Base-by-base conservation (phyloP, 257 asterid genomes). In the Solanum arcanum region DNA sequence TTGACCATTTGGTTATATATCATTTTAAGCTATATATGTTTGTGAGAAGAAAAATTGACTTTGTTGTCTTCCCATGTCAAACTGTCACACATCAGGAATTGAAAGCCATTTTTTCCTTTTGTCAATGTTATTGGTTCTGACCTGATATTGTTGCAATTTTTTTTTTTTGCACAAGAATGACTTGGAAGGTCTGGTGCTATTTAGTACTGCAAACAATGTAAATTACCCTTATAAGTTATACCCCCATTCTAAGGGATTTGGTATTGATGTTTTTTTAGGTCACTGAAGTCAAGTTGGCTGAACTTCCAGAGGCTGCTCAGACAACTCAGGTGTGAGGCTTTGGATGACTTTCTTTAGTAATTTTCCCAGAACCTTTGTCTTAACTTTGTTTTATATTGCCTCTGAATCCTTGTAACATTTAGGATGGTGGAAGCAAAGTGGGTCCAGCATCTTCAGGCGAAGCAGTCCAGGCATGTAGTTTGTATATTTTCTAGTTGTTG, bases 401-500 rank as follows among this genome's bases (percentile, higher is more conserved):
- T 82, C 42, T 37, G 20, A 14, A 42, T 12, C 29, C 18, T 42
- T 73, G 10, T 86, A n/a, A 35, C 12, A 88, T 31, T 25, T 83
- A 90, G 90, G 88, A 47, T 86, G 86, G 60, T 39, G 86, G 83
- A 74, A 66, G 84, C 87, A 88, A 88, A 75, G 87, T 44, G 37
- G 70, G 78, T 86, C 41, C 88, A 29, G 81, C 86, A 18, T 35
- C 88, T 59, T 72, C 86, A 49, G 89, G 59, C 35, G 86, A 62
- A 70, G 56, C 86, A 46, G 68, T 62, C 68, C 85, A 87, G 91
- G 90, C 86, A 87, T 49, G 85, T 81, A 42, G 85, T 81, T 81
- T 49, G 31, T 41, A 81, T 52, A 52, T 80, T 49, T 29, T 49
- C 12, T 49, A 16, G 46, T 52, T 35, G 44, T 21, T 20, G 68